phyloP scores from a whole-genome alignment of 2,329 filamentous ascomycete species.

The Penicillium nordicum region DNA sequence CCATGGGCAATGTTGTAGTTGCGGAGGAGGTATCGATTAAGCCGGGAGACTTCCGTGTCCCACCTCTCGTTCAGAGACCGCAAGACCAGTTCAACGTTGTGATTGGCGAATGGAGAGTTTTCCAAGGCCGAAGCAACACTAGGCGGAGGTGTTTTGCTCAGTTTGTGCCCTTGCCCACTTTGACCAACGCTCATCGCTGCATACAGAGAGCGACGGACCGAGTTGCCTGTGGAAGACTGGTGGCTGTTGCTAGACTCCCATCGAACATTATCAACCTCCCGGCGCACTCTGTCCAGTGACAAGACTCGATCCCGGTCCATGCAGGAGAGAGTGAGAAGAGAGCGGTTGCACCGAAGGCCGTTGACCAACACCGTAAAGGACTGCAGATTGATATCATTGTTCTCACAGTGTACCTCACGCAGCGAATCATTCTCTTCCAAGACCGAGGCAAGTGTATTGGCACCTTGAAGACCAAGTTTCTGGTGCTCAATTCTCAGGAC shows the following conservation, averaged over 20 bases:
- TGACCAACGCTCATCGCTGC: conserved; percentile 38
- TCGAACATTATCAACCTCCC: conserved; percentile 53
- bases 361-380: conserved; percentile 68
- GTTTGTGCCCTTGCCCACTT: conserved; percentile 29
- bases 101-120: conserved; percentile 27
- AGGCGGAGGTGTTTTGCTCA: conserved; percentile 31
- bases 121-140: conserved; percentile 20
- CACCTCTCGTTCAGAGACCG: conserved; percentile 44
- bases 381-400: conserved; percentile 69
- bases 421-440: conserved; percentile 62
- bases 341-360: conserved; percentile 62
- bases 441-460: conserved; percentile 66
- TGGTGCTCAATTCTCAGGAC: conserved; percentile 65
- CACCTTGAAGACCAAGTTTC: conserved; percentile 65
- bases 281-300: conserved; percentile 58
- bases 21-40: conserved; percentile 45
- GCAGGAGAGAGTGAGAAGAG: conserved; percentile 58
- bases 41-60: conserved; percentile 42
- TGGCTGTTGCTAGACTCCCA: conserved; percentile 35
- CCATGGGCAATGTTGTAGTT: conserved; percentile 46
- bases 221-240: conserved; percentile 34
- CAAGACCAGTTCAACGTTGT: conserved; percentile 43
- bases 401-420: conserved; percentile 65
- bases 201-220: conserved; percentile 44
- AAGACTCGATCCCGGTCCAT: conserved; percentile 61